Evolutionary conservation across 345 rosid species (phyloP).

Genomic region (Citrus inodora): DNA sequence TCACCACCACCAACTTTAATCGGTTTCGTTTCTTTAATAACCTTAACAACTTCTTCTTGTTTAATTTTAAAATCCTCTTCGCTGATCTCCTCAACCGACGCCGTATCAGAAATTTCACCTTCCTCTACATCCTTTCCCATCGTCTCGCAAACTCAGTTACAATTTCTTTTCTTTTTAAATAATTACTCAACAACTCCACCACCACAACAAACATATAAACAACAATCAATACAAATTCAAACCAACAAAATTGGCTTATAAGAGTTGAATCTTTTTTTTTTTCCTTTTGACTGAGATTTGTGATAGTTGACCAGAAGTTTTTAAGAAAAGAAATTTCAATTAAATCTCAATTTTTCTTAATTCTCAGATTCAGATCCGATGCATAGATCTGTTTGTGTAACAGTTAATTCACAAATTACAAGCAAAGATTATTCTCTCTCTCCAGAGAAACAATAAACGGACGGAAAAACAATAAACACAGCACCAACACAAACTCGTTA

Average conservation of each 20-base stretch:
- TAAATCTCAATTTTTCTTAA: not conserved
- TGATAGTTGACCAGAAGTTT: not conserved
- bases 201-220: conserved; percentile 20
- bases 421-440: not conserved
- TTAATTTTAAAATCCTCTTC: conserved; percentile 49
- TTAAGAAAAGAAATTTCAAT: not conserved
- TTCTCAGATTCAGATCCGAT: conserved; percentile 11
- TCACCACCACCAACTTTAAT: conserved; percentile 11
- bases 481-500: not conserved
- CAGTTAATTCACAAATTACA: not conserved
- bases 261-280: not conserved
- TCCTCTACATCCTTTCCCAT: conserved; percentile 71
- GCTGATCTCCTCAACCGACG: conserved; percentile 68
- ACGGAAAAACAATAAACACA: not conserved
- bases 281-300: not conserved
- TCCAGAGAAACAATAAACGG: too few species aligned
- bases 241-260: not conserved
- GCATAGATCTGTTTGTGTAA: not conserved
- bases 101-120: conserved; percentile 82
- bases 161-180: conserved; percentile 22
- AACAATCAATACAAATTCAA: not conserved
- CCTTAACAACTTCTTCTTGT: conserved; percentile 29
- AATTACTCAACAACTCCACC: conserved; percentile 15
- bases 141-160: conserved; percentile 33
- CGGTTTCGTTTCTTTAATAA: conserved; percentile 28